phyloP scores from a whole-genome alignment of 208 protist species.

The Leishmania arabica region DNA sequence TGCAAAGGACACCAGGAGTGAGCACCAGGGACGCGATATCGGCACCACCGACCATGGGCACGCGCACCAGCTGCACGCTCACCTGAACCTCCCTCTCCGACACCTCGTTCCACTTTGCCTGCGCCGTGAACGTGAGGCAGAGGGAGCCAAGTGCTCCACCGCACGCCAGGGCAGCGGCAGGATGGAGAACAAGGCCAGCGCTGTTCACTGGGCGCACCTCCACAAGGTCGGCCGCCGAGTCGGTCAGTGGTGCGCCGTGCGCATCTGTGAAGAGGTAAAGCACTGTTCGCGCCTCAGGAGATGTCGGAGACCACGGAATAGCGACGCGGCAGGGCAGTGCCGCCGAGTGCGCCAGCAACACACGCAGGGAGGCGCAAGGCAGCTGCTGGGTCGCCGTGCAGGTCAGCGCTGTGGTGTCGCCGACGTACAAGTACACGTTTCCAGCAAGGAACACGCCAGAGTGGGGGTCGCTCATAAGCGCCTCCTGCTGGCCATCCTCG shows the following conservation, averaged over 20 bases:
- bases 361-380: conserved; percentile 20
- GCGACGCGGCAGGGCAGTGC: conserved; percentile 53
- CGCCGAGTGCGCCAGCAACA: conserved; percentile 43
- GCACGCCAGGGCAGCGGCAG: neutral
- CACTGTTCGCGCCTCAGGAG: conserved; percentile 13
- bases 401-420: conserved; percentile 27
- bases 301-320: conserved; percentile 34
- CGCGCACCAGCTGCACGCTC: conserved; percentile 44
- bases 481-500: conserved; percentile 10
- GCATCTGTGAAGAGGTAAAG: conserved; percentile 38
- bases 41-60: neutral
- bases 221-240: conserved; percentile 3
- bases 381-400: conserved; percentile 10
- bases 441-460: conserved; percentile 26
- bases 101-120: conserved; percentile 28
- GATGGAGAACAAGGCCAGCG: conserved; percentile 14
- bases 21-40: conserved; percentile 22
- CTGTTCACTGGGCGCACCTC: conserved; percentile 21
- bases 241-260: neutral
- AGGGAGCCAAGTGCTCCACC: neutral
- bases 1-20: conserved; percentile 39
- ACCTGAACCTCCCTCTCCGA: conserved; percentile 31
- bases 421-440: conserved; percentile 57
- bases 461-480: conserved; percentile 12
- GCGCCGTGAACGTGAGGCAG: conserved; percentile 29